phyloP scores from a whole-genome alignment of 1,139 yeast genomes.

The Saccharomyces hybrid region DNA sequence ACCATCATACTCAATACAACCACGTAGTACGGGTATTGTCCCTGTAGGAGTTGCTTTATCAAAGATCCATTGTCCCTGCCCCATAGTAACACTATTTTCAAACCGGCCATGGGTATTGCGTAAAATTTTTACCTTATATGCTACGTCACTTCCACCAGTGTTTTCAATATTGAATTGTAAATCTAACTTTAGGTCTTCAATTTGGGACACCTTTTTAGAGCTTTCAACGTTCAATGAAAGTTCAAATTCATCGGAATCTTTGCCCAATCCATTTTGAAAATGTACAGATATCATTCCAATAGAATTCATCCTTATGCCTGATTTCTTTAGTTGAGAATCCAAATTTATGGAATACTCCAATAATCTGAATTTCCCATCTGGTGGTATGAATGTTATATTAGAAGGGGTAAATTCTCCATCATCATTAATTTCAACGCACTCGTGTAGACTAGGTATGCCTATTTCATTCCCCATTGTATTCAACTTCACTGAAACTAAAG shows the following conservation, averaged over 20 bases:
- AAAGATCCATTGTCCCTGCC: slow-evolving; percentile 66
- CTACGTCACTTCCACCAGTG: slow-evolving; percentile 9
- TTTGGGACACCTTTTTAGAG: slow-evolving; percentile 43
- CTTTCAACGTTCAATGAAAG: slow-evolving; percentile 50
- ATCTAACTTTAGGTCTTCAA: slow-evolving; percentile 52
- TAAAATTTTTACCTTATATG: slow-evolving; percentile 20
- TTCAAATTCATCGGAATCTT: slow-evolving; percentile 65
- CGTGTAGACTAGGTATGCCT: slow-evolving; percentile 42
- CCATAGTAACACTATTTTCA: slow-evolving; percentile 36
- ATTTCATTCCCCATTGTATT: slow-evolving; percentile 39
- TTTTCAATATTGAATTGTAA: slow-evolving; percentile 35
- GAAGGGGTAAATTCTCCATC: slow-evolving; percentile 19
- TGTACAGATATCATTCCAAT: slow-evolving; percentile 57
- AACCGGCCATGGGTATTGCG: slow-evolving; percentile 33
- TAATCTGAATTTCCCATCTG: slow-evolving; percentile 69
- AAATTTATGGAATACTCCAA: slow-evolving; percentile 59
- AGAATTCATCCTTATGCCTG: slow-evolving; percentile 19
- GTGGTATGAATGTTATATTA: slow-evolving; percentile 66
- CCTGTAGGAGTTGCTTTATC: slow-evolving; percentile 57
- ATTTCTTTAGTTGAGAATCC: slow-evolving; percentile 14
- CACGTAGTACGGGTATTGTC: slow-evolving; percentile 61
- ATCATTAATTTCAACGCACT: slow-evolving; percentile 35
- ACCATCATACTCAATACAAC: slow-evolving; percentile 34
- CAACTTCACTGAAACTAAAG: slow-evolving; percentile 55
- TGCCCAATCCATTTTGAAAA: slow-evolving; percentile 55